A percentile compares a stretch with the other conserved stretches of the same genome.
Evolutionary conservation across 768 basidiomycete genomes (phyloP).

Genomic region (Porphyrellus cyaneotinctus): DNA sequence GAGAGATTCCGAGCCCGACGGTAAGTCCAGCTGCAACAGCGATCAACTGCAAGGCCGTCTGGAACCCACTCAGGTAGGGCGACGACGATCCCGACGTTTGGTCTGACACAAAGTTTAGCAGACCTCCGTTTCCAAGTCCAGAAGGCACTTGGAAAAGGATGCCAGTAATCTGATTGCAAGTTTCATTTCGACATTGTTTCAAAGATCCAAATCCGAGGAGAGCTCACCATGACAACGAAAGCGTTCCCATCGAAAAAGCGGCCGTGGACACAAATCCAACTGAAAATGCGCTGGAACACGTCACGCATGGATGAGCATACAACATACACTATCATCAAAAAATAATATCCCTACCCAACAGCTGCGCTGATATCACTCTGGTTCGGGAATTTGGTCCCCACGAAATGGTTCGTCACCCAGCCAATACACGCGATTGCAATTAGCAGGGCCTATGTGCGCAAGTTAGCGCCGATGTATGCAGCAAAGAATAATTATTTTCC

Average conservation of each 20-base stretch:
- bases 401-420: constrained; percentile 74
- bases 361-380: constrained; percentile 78
- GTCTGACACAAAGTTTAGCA: constrained; percentile 64
- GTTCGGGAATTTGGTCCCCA: constrained; percentile 52
- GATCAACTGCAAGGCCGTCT: constrained; percentile 71
- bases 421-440: constrained; percentile 63
- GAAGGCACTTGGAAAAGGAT: constrained; percentile 85
- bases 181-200: neutral
- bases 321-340: neutral
- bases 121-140: constrained; percentile 74
- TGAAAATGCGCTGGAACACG: constrained; percentile 55
- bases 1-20: constrained; percentile 70
- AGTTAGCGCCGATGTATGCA: neutral
- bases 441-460: constrained; percentile 38
- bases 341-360: constrained; percentile 48
- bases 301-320: neutral
- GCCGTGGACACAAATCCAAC: constrained; percentile 79
- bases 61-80: constrained; percentile 67
- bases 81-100: constrained; percentile 48
- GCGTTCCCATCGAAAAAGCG: constrained; percentile 69
- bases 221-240: constrained; percentile 74
- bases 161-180: constrained; percentile 51
- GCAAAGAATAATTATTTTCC: neutral
- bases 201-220: neutral
- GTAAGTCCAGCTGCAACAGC: constrained; percentile 76